Evolutionary conservation across 495 filamentous ascomycete species (phyloP).

Genomic region (Bathelium albidoporum): DNA sequence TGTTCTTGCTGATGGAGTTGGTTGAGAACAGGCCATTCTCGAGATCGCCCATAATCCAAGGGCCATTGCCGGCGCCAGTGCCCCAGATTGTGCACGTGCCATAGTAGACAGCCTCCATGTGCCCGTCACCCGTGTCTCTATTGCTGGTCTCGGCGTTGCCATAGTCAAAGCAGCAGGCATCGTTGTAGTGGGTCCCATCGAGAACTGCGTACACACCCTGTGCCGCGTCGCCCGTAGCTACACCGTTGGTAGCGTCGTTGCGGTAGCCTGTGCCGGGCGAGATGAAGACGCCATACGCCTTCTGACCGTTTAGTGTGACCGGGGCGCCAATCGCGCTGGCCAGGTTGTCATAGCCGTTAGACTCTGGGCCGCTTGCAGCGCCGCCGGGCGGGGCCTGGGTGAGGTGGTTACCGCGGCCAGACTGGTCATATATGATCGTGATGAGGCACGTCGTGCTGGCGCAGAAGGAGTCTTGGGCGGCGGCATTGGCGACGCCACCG

Average conservation of each 20-base stretch:
- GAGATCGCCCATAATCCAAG: conserved; percentile 54
- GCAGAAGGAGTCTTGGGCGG: conserved; percentile 48
- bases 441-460: conserved; percentile 47
- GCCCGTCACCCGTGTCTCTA: conserved; percentile 44
- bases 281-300: conserved; percentile 49
- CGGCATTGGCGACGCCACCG: conserved; percentile 48
- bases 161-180: conserved; percentile 51
- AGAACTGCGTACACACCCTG: conserved; percentile 52
- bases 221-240: conserved; percentile 41
- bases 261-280: conserved; percentile 45
- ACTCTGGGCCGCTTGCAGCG: conserved; percentile 42
- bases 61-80: conserved; percentile 41
- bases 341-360: conserved; percentile 44
- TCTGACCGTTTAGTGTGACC: conserved; percentile 46
- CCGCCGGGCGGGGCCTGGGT: conserved; percentile 48
- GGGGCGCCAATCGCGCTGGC: conserved; percentile 48
- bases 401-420: conserved; percentile 46
- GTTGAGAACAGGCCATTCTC: conserved; percentile 52
- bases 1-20: conserved; percentile 30
- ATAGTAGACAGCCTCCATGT: conserved; percentile 55
- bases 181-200: conserved; percentile 51
- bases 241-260: conserved; percentile 40
- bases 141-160: conserved; percentile 49
- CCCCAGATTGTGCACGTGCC: conserved; percentile 42
- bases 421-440: conserved; percentile 51